A percentile compares a stretch with the other conserved stretches of the same genome.
These are phyloP conservation scores for Coniosporium tulheliwenetii DNA, from an alignment of 2,329 filamentous ascomycete species.

Conservation along the genomic window DNA sequence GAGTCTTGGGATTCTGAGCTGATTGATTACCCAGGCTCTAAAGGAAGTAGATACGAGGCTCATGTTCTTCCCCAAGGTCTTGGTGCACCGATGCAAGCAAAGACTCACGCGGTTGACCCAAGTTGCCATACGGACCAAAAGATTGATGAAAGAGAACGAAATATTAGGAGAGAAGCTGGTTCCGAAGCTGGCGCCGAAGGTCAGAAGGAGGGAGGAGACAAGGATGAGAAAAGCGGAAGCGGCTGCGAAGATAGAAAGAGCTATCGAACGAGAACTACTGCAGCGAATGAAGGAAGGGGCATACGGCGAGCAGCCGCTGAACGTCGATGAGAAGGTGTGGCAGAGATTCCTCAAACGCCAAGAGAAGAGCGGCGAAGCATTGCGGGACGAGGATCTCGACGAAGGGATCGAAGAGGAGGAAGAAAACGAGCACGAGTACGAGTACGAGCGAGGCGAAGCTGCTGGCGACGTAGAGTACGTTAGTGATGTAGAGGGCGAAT, in stretches of 20 bases:
- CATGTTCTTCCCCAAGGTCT: conserved; percentile 89
- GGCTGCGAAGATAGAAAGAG: conserved; percentile 82
- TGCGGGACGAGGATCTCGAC: conserved; percentile 75
- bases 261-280: conserved; percentile 89
- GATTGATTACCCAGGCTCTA: conserved; percentile 37
- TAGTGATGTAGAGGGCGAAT: conserved; percentile 64
- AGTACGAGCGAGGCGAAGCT: conserved; percentile 43
- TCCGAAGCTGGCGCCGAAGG: conserved; percentile 80
- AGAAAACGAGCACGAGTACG: conserved; percentile 45
- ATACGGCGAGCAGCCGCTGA: conserved; percentile 87
- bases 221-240: conserved; percentile 33
- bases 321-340: conserved; percentile 91
- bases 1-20: too few species aligned
- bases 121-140: conserved; percentile 63
- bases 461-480: conserved; percentile 81
- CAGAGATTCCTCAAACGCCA: conserved; percentile 88
- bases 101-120: conserved; percentile 82
- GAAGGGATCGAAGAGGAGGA: conserved; percentile 69
- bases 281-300: conserved; percentile 81
- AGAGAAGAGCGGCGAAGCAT: conserved; percentile 72
- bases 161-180: conserved; percentile 78
- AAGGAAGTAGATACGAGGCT: conserved; percentile 73
- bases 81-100: conserved; percentile 93
- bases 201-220: conserved; percentile 37
- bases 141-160: conserved; percentile 77